phyloP scores from a whole-genome alignment of 495 filamentous ascomycete genomes.

The Aspergillus campestris region DNA sequence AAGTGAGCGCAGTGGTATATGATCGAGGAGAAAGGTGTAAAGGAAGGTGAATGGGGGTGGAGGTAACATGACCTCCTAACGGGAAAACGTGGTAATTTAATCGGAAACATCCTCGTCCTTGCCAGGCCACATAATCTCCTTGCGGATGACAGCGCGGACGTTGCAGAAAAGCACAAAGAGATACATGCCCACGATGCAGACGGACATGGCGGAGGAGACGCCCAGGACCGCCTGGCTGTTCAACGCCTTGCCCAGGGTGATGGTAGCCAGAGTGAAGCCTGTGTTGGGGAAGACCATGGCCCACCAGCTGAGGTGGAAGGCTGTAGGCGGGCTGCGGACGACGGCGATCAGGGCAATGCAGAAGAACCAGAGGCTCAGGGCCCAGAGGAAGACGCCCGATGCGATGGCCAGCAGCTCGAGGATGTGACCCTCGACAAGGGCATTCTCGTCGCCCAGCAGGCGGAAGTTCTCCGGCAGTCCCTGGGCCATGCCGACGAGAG shows the following conservation, averaged over 20 bases:
- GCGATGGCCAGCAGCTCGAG: conserved; percentile 43
- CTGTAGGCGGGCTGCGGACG: conserved; percentile 41
- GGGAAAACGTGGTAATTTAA: conserved; percentile 4
- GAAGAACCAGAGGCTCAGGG: conserved; percentile 66
- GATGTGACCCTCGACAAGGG: conserved; percentile 24
- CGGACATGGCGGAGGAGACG: conserved; percentile 35
- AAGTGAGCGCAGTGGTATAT: not conserved
- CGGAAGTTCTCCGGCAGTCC: conserved; percentile 30
- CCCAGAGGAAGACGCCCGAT: conserved; percentile 58
- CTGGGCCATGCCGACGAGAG: conserved; percentile 56
- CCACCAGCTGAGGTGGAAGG: conserved; percentile 43
- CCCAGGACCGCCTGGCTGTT: conserved; percentile 31
- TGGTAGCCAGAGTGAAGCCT: conserved; percentile 39
- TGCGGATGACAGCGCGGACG: conserved; percentile 41
- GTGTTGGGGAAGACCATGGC: conserved; percentile 44
- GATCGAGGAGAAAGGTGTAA: no score
- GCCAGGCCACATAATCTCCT: conserved; percentile 53
- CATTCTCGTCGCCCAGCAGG: conserved; percentile 21
- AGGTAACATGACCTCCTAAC: not conserved
- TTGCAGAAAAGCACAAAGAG: conserved; percentile 46
- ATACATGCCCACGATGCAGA: conserved; percentile 49
- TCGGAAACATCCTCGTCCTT: conserved; percentile 52
- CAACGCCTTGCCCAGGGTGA: conserved; percentile 35
- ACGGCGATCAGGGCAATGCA: conserved; percentile 47
- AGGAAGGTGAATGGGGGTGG: no score